Evolutionary conservation across 164 flowering plant species (phyloP), one percentile per base, ranked within the genome.

Genomic region (Liquidambar formosana): DNA sequence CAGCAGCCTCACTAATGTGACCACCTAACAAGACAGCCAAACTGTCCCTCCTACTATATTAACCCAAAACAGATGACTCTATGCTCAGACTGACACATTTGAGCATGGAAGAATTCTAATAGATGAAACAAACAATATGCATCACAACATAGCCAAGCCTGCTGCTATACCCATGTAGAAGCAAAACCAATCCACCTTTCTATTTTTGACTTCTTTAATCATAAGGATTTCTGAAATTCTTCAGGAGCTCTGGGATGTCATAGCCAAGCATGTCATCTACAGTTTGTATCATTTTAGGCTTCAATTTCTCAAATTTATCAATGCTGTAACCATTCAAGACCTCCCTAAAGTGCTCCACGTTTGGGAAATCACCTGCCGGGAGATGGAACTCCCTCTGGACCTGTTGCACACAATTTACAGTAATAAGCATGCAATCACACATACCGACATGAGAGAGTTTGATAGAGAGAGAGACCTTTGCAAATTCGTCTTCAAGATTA

Each of bases 261-360:
- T 89, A 79, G 5, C 88, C 93, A 61, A 95, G 89, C 98, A 95
- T 95, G 73, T 95, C 89, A 73, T 92, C 97, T 0, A 92, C 92
- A 23, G 85, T 80, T 79, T 92, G 93, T 62, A 92, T 86, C 97
- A 94, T 77, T 77, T 89, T 92, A 0, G 97, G 93, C 77, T 91
- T 94, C 75, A 94, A 64, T 69, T 91, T 94, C 80, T 94, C 99
- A 76, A 94, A 94, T 60, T 92, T 92, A 58, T 94, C 96, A 5
- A 94, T 81, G 76, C 67, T 94, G 70, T 94, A 91, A 19, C 89
- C 85, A 25, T 74, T 75, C 73, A 94, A 71, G 19, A 85, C 87
- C 72, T 94, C 93, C 62, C 80, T 78, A 61, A 88, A 94, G 69
- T 91, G 97, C 51, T 92, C 97, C 44, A 80, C 89, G 71, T 84